A percentile compares a stretch with the other conserved stretches of the same genome.
Evolutionary conservation across 2,329 filamentous ascomycete genomes (phyloP).

Genomic region (Chrysoporthe cubensis): DNA sequence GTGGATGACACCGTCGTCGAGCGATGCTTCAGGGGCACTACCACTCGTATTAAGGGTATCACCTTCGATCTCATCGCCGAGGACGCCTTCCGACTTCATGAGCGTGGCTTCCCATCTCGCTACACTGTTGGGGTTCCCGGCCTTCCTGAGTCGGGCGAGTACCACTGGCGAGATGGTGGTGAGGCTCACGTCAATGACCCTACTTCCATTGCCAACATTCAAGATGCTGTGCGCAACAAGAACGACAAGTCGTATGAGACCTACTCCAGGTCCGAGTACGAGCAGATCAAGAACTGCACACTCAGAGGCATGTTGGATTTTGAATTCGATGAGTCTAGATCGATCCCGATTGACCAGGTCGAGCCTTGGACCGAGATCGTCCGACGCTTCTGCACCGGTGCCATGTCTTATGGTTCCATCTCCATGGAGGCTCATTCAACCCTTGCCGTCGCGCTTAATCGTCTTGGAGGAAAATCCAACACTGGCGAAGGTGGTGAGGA

Average conservation of each 20-base stretch:
- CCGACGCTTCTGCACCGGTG: constrained; percentile 92
- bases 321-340: constrained; percentile 83
- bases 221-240: constrained; percentile 94
- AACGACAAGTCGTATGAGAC: constrained; percentile 99
- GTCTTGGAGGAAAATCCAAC: constrained; percentile 95
- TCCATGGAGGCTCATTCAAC: constrained; percentile 99
- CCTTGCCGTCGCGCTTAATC: constrained; percentile 94
- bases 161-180: constrained; percentile 97
- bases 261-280: constrained; percentile 90
- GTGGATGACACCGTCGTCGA: constrained; percentile 92
- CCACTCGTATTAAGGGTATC: constrained; percentile 90
- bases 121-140: constrained; percentile 77
- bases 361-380: constrained; percentile 99
- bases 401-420: constrained; percentile 98
- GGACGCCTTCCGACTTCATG: constrained; percentile 92
- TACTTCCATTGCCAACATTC: constrained; percentile 92
- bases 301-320: constrained; percentile 94
- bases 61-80: constrained; percentile 93
- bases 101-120: constrained; percentile 85
- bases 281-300: constrained; percentile 96
- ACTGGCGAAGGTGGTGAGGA: constrained; percentile 98
- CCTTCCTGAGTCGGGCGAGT: constrained; percentile 90
- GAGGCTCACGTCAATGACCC: constrained; percentile 96
- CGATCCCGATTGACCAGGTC: constrained; percentile 93
- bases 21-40: constrained; percentile 91